Conservation (phyloP, 2,329 filamentous ascomycete species). For the Penicillium expansum region DNA sequence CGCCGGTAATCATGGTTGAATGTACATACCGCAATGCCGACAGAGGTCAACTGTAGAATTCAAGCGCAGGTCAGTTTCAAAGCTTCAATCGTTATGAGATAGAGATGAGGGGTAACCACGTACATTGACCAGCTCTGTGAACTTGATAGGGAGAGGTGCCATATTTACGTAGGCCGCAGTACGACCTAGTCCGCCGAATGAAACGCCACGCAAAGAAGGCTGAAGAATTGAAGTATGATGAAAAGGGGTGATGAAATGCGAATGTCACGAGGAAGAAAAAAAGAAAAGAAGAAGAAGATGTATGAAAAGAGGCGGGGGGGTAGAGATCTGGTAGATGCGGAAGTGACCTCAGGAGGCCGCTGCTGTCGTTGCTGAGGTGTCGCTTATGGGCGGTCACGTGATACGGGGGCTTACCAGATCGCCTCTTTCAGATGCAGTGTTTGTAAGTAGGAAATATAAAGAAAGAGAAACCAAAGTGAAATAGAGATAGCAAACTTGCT, state of each 20-base stretch:
- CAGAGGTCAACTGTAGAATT: constrained; percentile 49
- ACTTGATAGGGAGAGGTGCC: constrained; percentile 80
- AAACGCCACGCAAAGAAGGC: constrained; percentile 39
- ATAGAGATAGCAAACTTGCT: background rate
- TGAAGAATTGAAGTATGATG: constrained; percentile 20
- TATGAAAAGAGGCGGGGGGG: constrained; percentile 20
- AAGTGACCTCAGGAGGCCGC: constrained; percentile 43
- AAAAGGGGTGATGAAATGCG: constrained; percentile 12
- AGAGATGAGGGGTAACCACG: constrained; percentile 39
- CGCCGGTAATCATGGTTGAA: constrained; percentile 10
- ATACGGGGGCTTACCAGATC: constrained; percentile 19
- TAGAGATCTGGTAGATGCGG: constrained; percentile 32
- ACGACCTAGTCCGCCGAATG: constrained; percentile 44
- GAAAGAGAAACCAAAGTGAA: background rate
- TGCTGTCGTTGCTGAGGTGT: constrained; percentile 42
- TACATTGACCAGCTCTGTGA: constrained; percentile 84
- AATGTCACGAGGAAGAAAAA: constrained; percentile 19
- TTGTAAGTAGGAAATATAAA: background rate
- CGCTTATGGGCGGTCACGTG: constrained; percentile 40
- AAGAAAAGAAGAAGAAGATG: constrained; percentile 13
- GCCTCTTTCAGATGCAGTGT: background rate
- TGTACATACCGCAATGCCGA: constrained; percentile 54
- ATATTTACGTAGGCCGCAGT: constrained; percentile 47
- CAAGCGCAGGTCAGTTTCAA: constrained; percentile 38
- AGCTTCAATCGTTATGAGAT: background rate